Percentiles rank a stretch among this genome's conserved stretches.
phyloP scores from a whole-genome alignment of 192 early-diverging fungal species.

The Rhizophagus sp. region DNA sequence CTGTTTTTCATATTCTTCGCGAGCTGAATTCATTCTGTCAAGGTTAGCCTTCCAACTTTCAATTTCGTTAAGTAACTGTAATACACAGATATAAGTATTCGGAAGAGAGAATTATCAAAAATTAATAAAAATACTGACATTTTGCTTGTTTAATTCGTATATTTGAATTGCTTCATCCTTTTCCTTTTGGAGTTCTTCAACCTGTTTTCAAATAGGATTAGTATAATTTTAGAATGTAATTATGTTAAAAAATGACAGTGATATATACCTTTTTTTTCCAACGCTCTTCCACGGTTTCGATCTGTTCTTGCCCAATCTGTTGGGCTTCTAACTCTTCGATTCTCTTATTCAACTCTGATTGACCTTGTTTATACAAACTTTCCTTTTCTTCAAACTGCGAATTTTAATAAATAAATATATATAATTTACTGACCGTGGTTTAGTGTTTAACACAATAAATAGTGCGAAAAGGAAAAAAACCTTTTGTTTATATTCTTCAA shows the following conservation, averaged over 20 bases:
- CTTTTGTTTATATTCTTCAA: not conserved
- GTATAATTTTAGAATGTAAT: not conserved
- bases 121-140: slow-evolving; percentile 18
- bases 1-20: not conserved
- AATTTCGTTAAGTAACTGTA: not conserved
- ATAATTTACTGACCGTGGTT: no score
- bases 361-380: not conserved
- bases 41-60: not conserved
- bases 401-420: not conserved
- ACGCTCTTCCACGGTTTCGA: not conserved
- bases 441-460: no score
- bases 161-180: slow-evolving; percentile 32
- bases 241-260: not conserved
- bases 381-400: not conserved
- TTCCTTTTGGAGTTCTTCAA: slow-evolving; percentile 32
- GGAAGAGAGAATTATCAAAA: not conserved
- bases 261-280: not conserved
- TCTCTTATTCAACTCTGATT: not conserved
- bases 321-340: not conserved
- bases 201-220: not conserved
- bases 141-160: slow-evolving; percentile 35
- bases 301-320: not conserved
- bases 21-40: not conserved
- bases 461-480: not conserved
- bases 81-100: slow-evolving; percentile 3